These are phyloP conservation scores for Malus fusca DNA, from an alignment of 306 rosid genomes.

Conservation along the genomic window DNA sequence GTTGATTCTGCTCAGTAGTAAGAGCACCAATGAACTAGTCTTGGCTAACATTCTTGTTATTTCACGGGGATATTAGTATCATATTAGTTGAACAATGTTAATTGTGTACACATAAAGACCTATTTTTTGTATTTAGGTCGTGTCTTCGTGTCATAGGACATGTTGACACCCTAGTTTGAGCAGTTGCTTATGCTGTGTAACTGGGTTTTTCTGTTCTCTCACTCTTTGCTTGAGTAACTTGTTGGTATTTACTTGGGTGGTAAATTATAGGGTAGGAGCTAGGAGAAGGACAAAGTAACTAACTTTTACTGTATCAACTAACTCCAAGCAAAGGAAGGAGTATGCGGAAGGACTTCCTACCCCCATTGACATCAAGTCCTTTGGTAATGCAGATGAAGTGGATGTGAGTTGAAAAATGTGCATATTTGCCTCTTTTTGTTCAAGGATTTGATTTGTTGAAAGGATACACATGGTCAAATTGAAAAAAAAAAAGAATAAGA, in stretches of 20 bases:
- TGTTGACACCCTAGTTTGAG: no score
- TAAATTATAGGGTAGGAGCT: background rate
- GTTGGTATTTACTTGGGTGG: background rate
- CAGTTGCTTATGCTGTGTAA: background rate
- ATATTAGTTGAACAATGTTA: no score
- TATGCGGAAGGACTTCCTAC: background rate
- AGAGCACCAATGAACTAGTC: background rate
- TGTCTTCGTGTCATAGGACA: no score
- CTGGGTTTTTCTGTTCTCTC: background rate
- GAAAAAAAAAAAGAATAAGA: background rate
- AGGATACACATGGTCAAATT: background rate
- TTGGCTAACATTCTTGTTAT: background rate
- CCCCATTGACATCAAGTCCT: background rate
- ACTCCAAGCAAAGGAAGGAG: background rate
- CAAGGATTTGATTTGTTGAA: background rate
- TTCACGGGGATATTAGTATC: no score
- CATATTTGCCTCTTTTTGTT: no score
- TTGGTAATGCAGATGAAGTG: background rate
- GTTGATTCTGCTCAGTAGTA: background rate
- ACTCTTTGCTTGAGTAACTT: background rate
- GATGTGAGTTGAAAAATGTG: no score
- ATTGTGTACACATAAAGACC: no score
- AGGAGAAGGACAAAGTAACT: slow-evolving; percentile 2
- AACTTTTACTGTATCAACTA: background rate
- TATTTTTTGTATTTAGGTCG: no score